phyloP scores from a whole-genome alignment of 2,329 filamentous ascomycete species.

The Pezicula rhizophila region DNA sequence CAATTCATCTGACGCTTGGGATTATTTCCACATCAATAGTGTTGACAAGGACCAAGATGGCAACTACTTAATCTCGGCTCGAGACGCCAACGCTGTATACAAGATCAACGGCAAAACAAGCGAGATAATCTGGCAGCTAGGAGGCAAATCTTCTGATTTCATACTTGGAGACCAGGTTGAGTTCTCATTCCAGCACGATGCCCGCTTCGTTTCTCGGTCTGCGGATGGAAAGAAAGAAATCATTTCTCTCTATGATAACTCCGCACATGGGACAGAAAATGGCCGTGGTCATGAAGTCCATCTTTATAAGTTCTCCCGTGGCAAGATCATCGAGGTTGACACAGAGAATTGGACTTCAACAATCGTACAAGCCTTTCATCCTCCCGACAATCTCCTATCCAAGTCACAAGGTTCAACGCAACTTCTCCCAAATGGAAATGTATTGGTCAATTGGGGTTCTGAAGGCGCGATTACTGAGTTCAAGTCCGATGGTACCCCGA shows the following conservation, averaged over 20 bases:
- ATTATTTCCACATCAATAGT: constrained; percentile 29
- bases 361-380: constrained; percentile 13
- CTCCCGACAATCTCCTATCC: constrained; percentile 15
- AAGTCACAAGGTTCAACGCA: constrained; percentile 19
- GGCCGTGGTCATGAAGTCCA: constrained; percentile 9
- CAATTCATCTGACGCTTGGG: constrained; percentile 35
- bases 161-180: constrained; percentile 33
- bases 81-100: constrained; percentile 39
- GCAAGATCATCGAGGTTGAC: constrained; percentile 19
- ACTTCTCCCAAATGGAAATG: constrained; percentile 18
- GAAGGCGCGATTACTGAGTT: constrained; percentile 19
- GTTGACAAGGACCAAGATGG: constrained; percentile 33
- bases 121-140: constrained; percentile 41
- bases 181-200: constrained; percentile 46
- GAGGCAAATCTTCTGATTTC: constrained; percentile 39
- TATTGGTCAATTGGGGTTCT: constrained; percentile 19
- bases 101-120: constrained; percentile 40
- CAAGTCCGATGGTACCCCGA: constrained; percentile 25
- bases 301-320: constrained; percentile 11
- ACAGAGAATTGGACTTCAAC: constrained; percentile 11
- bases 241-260: constrained; percentile 21
- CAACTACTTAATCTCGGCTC: constrained; percentile 42
- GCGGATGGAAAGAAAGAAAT: constrained; percentile 8
- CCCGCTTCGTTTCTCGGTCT: constrained; percentile 30
- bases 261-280: constrained; percentile 8